Percentiles rank a stretch among this genome's conserved stretches.
phyloP scores from a whole-genome alignment of 768 basidiomycete genomes.

The Filobasidium floriforme region DNA sequence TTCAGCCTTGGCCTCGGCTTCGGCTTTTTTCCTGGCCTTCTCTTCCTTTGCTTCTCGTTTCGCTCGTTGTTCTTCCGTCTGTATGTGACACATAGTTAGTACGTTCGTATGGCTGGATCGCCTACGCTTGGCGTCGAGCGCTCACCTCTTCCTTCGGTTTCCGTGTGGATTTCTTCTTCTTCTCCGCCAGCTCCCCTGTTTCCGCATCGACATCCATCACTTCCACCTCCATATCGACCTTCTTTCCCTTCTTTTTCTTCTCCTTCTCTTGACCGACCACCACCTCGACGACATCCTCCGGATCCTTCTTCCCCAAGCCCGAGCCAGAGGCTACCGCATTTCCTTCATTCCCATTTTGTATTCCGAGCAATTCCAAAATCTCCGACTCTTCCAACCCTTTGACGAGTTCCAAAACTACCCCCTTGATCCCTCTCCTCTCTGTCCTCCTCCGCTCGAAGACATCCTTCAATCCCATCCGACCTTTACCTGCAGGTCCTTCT shows the following conservation, averaged over 20 bases:
- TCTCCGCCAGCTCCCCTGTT: background rate
- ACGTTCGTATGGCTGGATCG: too few species aligned
- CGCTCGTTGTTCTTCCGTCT: slow-evolving; percentile 19
- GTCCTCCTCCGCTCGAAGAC: slow-evolving; percentile 13
- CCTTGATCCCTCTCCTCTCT: slow-evolving; percentile 9
- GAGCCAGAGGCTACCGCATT: too few species aligned
- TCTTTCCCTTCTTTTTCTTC: slow-evolving; percentile 1
- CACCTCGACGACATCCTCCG: background rate
- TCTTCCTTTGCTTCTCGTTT: slow-evolving; percentile 15
- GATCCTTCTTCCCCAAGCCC: background rate
- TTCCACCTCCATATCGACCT: slow-evolving; percentile 3
- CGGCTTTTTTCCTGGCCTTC: slow-evolving; percentile 12
- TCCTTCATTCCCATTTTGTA: background rate
- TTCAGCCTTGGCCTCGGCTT: slow-evolving; percentile 8
- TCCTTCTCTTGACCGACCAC: background rate
- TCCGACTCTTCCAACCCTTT: slow-evolving; percentile 3
- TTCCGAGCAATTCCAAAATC: background rate
- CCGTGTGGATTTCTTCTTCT: slow-evolving; percentile 11
- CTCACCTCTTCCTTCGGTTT: slow-evolving; percentile 17
- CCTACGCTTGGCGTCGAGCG: too few species aligned
- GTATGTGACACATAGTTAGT: background rate
- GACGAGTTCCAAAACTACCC: background rate
- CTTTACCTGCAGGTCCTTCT: slow-evolving; percentile 3
- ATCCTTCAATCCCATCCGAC: slow-evolving; percentile 13
- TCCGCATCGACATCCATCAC: background rate